Conservation (phyloP, 306 rosid species). For the Rubus parviflorus region DNA sequence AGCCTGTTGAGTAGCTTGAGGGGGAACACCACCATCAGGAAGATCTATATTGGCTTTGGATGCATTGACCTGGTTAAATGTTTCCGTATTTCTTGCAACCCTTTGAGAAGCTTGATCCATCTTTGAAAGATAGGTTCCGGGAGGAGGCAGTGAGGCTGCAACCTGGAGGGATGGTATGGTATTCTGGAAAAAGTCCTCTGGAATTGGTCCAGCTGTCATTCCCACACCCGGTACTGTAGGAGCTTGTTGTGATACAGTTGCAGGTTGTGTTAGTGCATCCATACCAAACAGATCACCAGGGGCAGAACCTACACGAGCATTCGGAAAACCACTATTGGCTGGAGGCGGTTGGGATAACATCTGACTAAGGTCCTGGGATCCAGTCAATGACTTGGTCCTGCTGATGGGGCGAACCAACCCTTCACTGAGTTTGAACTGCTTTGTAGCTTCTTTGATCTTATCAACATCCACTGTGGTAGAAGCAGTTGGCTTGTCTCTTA, state of each 20-base stretch:
- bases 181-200: conserved; percentile 97
- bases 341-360: conserved; percentile 52
- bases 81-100: conserved; percentile 44
- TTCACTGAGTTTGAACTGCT: conserved; percentile 76
- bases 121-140: conserved; percentile 86
- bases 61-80: conserved; percentile 44
- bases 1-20: conserved; percentile 62
- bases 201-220: conserved; percentile 69
- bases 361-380: conserved; percentile 75
- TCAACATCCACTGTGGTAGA: conserved; percentile 82
- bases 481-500: conserved; percentile 76
- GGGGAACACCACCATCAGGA: conserved; percentile 70
- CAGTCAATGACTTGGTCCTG: conserved; percentile 71
- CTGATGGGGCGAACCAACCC: conserved; percentile 63
- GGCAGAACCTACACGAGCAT: conserved; percentile 45
- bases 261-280: conserved; percentile 51
- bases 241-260: conserved; percentile 51
- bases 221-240: conserved; percentile 44
- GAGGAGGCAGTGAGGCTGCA: conserved; percentile 80
- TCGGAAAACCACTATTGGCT: conserved; percentile 37
- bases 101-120: conserved; percentile 51
- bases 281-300: conserved; percentile 71
- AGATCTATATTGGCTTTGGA: conserved; percentile 49
- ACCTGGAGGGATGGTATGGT: conserved; percentile 88
- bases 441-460: conserved; percentile 93